Evolutionary conservation across 192 early-diverging fungal species (phyloP).

Genomic region (Coemansia sp.): DNA sequence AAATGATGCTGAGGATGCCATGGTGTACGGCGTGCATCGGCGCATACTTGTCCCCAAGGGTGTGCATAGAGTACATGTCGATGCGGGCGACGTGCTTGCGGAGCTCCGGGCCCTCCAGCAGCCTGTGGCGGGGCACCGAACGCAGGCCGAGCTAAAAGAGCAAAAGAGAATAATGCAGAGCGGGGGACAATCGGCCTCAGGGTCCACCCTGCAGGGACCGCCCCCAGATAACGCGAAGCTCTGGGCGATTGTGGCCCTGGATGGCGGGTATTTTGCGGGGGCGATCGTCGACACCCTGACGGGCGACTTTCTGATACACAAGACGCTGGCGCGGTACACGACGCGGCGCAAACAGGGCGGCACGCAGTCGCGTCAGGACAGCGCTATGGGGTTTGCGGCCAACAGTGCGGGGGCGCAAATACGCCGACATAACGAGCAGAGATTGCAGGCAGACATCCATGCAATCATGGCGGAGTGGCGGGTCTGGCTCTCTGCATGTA

Average conservation of each 20-base stretch:
- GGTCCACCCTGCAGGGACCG: not conserved
- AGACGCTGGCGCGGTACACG: slow-evolving; percentile 95
- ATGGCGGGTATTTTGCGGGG: slow-evolving; percentile 91
- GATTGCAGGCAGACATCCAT: slow-evolving; percentile 75
- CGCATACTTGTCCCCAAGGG: slow-evolving; percentile 26
- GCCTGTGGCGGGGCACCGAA: slow-evolving; percentile 7
- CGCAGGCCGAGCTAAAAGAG: slow-evolving; percentile 14
- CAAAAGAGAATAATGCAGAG: slow-evolving; percentile 2
- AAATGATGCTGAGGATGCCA: not conserved
- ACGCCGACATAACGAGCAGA: slow-evolving; percentile 85
- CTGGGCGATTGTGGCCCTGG: slow-evolving; percentile 80
- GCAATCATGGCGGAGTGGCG: slow-evolving; percentile 72
- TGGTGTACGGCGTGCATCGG: slow-evolving; percentile 34
- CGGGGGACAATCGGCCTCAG: not conserved
- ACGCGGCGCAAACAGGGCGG: slow-evolving; percentile 96
- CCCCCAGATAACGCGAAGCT: slow-evolving; percentile 8
- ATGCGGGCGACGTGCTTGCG: slow-evolving; percentile 7
- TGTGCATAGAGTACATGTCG: slow-evolving; percentile 18
- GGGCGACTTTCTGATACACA: slow-evolving; percentile 70
- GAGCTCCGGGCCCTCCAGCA: slow-evolving; percentile 32
- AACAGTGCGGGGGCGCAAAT: slow-evolving; percentile 83
- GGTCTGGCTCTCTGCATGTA: slow-evolving; percentile 56
- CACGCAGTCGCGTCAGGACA: slow-evolving; percentile 79
- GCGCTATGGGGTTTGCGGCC: slow-evolving; percentile 75
- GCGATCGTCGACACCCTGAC: slow-evolving; percentile 73